Percentiles rank a stretch among this genome's conserved stretches.
phyloP scores from a whole-genome alignment of 1,284 basidiomycete genomes.

The Cystobasidium sp. region DNA sequence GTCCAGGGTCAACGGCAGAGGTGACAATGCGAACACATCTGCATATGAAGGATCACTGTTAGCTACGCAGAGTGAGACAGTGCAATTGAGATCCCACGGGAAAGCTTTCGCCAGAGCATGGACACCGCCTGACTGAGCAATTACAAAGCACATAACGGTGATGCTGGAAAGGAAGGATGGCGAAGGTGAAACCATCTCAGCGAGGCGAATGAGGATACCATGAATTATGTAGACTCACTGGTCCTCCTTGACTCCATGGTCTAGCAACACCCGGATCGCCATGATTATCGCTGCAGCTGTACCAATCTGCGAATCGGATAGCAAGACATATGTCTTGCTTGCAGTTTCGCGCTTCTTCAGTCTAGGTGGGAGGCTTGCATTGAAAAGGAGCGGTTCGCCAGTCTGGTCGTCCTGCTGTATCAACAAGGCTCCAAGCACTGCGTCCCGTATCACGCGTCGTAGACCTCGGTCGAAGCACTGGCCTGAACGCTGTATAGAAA shows the following conservation, averaged over 20 bases:
- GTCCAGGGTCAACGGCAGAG: slow-evolving; percentile 74
- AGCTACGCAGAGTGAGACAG: not conserved
- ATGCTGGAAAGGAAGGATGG: slow-evolving; percentile 48
- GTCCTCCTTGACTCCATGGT: slow-evolving; percentile 86
- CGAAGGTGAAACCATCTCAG: slow-evolving; percentile 8
- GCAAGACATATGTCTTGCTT: slow-evolving; percentile 74
- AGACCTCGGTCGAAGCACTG: slow-evolving; percentile 90
- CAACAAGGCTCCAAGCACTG: slow-evolving; percentile 82
- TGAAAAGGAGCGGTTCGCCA: slow-evolving; percentile 86
- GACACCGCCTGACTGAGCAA: slow-evolving; percentile 77
- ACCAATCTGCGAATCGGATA: slow-evolving; percentile 95
- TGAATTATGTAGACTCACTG: slow-evolving; percentile 56
- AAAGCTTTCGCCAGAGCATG: slow-evolving; percentile 79
- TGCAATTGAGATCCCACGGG: slow-evolving; percentile 60
- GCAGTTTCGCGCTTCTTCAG: slow-evolving; percentile 71
- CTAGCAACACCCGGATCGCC: slow-evolving; percentile 91
- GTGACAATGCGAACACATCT: slow-evolving; percentile 74
- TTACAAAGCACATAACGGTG: slow-evolving; percentile 73
- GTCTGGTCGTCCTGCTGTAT: slow-evolving; percentile 81
- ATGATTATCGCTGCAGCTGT: slow-evolving; percentile 94
- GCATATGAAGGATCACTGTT: not conserved
- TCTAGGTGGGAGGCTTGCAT: slow-evolving; percentile 74
- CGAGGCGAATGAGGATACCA: not conserved
- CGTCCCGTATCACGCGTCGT: slow-evolving; percentile 81
- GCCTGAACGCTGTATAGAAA: slow-evolving; percentile 84